Percentiles rank a stretch among this genome's conserved stretches.
Evolutionary conservation across 192 early-diverging fungal species (phyloP).

Genomic region (Mortierella hygrophila): DNA sequence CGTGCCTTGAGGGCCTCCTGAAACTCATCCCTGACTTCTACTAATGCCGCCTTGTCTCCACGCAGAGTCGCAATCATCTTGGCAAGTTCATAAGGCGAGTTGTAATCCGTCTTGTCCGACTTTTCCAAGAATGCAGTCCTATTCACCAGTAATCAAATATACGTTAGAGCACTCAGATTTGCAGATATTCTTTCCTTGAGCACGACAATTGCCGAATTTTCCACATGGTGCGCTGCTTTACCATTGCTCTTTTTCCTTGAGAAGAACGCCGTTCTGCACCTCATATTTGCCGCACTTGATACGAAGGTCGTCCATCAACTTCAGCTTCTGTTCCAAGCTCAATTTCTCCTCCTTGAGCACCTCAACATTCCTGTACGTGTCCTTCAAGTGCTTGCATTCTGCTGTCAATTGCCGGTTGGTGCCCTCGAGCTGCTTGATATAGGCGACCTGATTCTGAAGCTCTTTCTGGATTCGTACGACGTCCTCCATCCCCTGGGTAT

Average conservation of each 20-base stretch:
- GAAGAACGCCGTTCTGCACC: slow-evolving; percentile 60
- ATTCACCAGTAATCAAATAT: neutral
- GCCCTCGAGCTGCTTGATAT: slow-evolving; percentile 62
- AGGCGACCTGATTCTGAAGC: slow-evolving; percentile 64
- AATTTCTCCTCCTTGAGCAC: slow-evolving; percentile 66
- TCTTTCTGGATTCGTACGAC: slow-evolving; percentile 60
- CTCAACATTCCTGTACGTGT: slow-evolving; percentile 61
- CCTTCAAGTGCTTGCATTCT: slow-evolving; percentile 59
- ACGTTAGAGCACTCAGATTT: neutral
- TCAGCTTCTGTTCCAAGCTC: slow-evolving; percentile 68
- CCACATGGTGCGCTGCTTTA: neutral
- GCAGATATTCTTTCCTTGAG: neutral
- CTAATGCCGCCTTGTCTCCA: slow-evolving; percentile 56
- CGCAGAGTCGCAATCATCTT: slow-evolving; percentile 62
- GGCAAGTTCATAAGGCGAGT: slow-evolving; percentile 65
- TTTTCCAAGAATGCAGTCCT: slow-evolving; percentile 59
- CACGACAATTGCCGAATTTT: neutral
- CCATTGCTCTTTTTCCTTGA: slow-evolving; percentile 72
- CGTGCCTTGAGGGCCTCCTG: slow-evolving; percentile 46
- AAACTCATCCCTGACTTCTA: slow-evolving; percentile 56
- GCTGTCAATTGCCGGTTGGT: slow-evolving; percentile 68
- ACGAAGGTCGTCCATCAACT: slow-evolving; percentile 64
- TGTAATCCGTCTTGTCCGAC: slow-evolving; percentile 56
- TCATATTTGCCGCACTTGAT: slow-evolving; percentile 60
- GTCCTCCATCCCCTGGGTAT: slow-evolving; percentile 26